Base-by-base conservation (phyloP, 306 rosid genomes). In the Rosa lucieae region DNA sequence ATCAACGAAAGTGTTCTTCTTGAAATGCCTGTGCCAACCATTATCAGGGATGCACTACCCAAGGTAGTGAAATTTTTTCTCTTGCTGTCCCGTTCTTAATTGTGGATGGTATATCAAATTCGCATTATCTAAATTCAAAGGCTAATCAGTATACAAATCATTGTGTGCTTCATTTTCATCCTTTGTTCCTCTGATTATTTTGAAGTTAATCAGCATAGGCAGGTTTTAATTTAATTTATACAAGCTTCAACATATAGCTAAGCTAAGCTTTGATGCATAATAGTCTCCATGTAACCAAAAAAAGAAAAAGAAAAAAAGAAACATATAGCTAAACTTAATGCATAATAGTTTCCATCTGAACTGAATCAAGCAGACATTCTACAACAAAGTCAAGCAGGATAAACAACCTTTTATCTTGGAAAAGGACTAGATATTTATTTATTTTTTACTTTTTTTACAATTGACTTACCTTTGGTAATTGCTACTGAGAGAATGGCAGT, bases 1-100 rank as follows among this genome's bases (percentile, higher is more conserved):
- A 95, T 95, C 85, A 90, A 92, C 62, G 91, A 91, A 84, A 92
- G 83, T 79, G 87, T 91, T 82, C 82, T 95, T 90, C 87, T 73
- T 75, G 98, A 92, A 77, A 95, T 95, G 90, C 96, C 98, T 32
- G 96, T 95, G 77, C 97, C 99, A 56, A 40, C 73, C 10, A 65
- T 83, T 42, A 82, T 95, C 53, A 84, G 80, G 84, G 91, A 87
- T 39, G 99, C 99, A 49, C 84, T 95, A 83, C 84, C 78, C 52
- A 93, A 91, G 97, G 99, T 94, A 82, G 79, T 78, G 12, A 39
- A 82, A n/a, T 69, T 48, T 37, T 8, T 21, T 43, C 65, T 21
- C 13, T 75, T n/a, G 46, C 21, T 29, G 76, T 15, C 13, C 32
- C 35, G 11, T 46, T 69, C 47, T 66, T 52, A 12, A 58, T 73